Base-by-base conservation (phyloP, 208 protist species). In the Leishmania mexicana region DNA sequence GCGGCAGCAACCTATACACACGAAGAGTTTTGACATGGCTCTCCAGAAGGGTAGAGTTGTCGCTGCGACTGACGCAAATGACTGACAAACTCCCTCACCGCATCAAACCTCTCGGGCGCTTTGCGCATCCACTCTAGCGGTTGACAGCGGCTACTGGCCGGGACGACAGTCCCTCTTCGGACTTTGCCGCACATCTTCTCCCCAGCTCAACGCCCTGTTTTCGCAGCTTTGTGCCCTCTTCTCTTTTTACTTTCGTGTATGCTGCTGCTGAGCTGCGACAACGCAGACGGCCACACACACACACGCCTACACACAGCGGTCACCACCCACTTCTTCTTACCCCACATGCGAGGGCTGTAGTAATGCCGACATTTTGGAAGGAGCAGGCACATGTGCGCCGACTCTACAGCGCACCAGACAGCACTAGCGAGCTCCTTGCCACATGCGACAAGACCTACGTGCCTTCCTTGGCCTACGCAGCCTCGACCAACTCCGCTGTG, bases 361-460 rank as follows among this genome's bases (percentile, higher is more conserved):
- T 31, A 35, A 78, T 78, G 75, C 57, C 75, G 15, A 11, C 57
- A 21, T 45, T 49, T 64, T 24, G 11, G 19, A 78, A 79, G 35
- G 72, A 64, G 13, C 74, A 86, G 38, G 68, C 76, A n/a, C 68
- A 81, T 53, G 57, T 96, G 65, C 90, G 93, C 35, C 87, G 89
- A 21, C 83, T 96, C 38, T 93, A 85, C 64, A 58, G 86, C 35
- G 87, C 92, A 0, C 93, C 93, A 0, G 93, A 96, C 74, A 88
- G 86, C 78, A 47, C 80, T 2, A 45, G 58, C 15, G 74, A 89
- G 62, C 60, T 96, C 38, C 71, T 96, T 21, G 91, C 90, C 6
- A 94, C 89, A 3, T 90, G 76, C 65, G 84, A 78, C 80, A 82
- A 78, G 71, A 64, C 54, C 28, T 81, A 76, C 58, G 71, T 85